Percentiles rank a stretch among this genome's conserved stretches.
These are phyloP conservation scores for Cladorrhinum samala DNA, from an alignment of 495 filamentous ascomycete genomes.

Conservation along the genomic window DNA sequence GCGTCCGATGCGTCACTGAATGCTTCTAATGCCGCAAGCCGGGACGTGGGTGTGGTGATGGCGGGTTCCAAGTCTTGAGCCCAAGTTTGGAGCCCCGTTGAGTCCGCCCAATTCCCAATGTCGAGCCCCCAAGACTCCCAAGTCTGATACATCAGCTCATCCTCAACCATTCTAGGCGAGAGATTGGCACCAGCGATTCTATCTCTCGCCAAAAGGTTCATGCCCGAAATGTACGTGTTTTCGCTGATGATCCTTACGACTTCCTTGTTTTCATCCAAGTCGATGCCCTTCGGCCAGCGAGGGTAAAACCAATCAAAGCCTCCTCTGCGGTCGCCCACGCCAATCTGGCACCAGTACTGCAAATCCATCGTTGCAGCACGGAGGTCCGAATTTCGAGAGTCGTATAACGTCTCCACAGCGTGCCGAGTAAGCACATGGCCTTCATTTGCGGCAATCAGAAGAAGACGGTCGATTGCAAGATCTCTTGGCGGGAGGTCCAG, in stretches of 20 bases:
- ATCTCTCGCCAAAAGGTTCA: constrained; percentile 70
- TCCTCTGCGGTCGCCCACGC: constrained; percentile 78
- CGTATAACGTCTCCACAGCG: constrained; percentile 63
- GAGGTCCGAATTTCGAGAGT: constrained; percentile 61
- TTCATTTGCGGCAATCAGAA: constrained; percentile 82
- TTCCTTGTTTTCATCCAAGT: constrained; percentile 59
- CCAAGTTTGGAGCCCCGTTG: constrained; percentile 27
- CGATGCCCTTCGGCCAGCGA: constrained; percentile 62
- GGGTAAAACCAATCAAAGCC: constrained; percentile 87
- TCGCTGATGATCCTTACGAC: constrained; percentile 75
- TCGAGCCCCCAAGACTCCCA: constrained; percentile 56
- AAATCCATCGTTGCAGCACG: constrained; percentile 80
- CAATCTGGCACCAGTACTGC: constrained; percentile 96
- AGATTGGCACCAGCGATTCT: constrained; percentile 18
- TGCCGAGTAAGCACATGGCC: constrained; percentile 72
- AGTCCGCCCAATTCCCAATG: constrained; percentile 37
- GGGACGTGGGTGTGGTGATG: constrained; percentile 8
- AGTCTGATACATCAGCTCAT: constrained; percentile 47
- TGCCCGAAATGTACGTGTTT: constrained; percentile 66
- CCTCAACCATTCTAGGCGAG: constrained; percentile 30
- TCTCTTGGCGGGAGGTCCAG: constrained; percentile 61
- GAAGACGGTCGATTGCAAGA: constrained; percentile 69
- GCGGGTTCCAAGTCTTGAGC: constrained; percentile 20
- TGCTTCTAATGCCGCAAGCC: constrained; percentile 25
- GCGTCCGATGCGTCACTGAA: constrained; percentile 29